Evolutionary conservation across 306 rosid genomes (phyloP).

Genomic region (Cucurbita ficifolia): DNA sequence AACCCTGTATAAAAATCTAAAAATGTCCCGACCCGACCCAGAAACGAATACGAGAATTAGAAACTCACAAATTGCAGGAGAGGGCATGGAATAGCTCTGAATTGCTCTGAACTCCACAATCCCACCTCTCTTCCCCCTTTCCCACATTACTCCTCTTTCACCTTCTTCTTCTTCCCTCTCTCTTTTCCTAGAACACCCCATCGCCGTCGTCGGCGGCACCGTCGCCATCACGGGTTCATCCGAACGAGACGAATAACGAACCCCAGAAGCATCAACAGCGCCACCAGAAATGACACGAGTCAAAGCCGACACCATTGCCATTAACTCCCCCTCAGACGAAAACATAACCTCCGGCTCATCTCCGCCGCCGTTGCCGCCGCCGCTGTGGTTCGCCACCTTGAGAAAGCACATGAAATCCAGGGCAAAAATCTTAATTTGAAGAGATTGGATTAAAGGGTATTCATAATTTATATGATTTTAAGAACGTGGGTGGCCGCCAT

Average conservation of each 20-base stretch:
- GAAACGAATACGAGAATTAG: too few species aligned
- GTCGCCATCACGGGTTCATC: not conserved
- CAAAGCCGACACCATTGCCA: constrained; percentile 11
- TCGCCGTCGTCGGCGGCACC: not conserved
- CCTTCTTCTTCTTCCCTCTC: constrained; percentile 4
- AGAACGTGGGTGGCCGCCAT: not conserved
- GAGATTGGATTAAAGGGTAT: not conserved
- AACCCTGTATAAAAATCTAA: too few species aligned
- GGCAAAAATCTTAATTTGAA: not conserved
- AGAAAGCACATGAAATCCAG: not conserved
- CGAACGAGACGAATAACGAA: not conserved
- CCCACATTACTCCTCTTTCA: not conserved
- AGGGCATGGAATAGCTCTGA: not conserved
- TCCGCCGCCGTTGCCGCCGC: not conserved
- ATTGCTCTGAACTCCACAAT: not conserved
- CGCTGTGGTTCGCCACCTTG: constrained; percentile 1
- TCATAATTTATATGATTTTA: not conserved
- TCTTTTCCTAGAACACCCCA: constrained; percentile 1
- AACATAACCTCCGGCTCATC: not conserved
- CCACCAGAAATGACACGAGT: constrained; percentile 16
- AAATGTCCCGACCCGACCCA: too few species aligned
- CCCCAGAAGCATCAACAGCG: not conserved
- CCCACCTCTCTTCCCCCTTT: not conserved
- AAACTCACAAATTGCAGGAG: not conserved
- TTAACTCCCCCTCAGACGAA: not conserved